phyloP scores from a whole-genome alignment of 2,329 filamentous ascomycete species.

The Polychaeton citri region DNA sequence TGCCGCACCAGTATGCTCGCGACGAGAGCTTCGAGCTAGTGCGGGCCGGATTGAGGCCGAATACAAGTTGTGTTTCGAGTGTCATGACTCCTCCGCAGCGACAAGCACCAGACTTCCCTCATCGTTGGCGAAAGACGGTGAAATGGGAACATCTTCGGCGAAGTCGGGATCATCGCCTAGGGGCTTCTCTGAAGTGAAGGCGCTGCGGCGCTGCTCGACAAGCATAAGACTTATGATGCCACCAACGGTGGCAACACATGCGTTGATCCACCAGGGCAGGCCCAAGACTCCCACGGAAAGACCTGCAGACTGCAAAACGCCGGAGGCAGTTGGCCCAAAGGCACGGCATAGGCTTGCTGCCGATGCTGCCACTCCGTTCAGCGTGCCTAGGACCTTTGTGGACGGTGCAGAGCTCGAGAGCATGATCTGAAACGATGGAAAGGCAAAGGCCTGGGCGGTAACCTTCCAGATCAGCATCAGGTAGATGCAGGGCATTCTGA shows the following conservation, averaged over 20 bases:
- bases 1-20: too few species aligned
- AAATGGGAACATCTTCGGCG: not conserved
- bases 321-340: conserved; percentile 78
- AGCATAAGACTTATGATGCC: conserved; percentile 65
- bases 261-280: conserved; percentile 86
- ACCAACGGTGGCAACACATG: conserved; percentile 60
- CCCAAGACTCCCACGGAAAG: conserved; percentile 71
- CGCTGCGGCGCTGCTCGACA: conserved; percentile 15
- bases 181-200: not conserved
- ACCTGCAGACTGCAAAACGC: conserved; percentile 68
- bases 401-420: conserved; percentile 79
- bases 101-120: too few species aligned
- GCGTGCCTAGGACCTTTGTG: conserved; percentile 70
- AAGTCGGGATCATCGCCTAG: not conserved
- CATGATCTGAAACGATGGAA: conserved; percentile 80
- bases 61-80: too few species aligned
- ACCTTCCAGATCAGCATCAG: conserved; percentile 78
- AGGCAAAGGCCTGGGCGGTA: conserved; percentile 79
- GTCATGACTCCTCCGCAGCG: too few species aligned
- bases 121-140: not conserved
- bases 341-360: conserved; percentile 80
- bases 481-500: conserved; percentile 65
- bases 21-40: too few species aligned
- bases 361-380: conserved; percentile 86
- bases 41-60: too few species aligned